Base-by-base conservation (phyloP, 768 basidiomycete species). In the Amanita polypyramis region DNA sequence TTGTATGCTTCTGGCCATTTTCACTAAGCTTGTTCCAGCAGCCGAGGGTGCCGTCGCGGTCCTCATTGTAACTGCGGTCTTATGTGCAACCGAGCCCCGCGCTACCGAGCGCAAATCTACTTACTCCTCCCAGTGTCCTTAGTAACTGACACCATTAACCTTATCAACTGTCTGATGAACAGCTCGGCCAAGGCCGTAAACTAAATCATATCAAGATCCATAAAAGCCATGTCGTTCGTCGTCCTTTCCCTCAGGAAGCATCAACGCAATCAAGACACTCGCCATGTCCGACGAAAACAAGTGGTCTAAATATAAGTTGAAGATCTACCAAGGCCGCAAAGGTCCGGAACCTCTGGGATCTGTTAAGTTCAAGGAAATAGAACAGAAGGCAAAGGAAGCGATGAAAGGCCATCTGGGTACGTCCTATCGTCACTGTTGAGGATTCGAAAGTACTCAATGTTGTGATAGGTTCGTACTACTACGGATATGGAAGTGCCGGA, bases 401-500 rank as follows among this genome's bases (percentile, higher is more conserved):
- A 67, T 81, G 53, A 80, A 80, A 56, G 67, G 79, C 47, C 63
- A 76, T 49, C 66, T 68, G 39, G 73, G 83, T 78, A 56, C 44
- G 73, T 48, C 23, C 11, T 17, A 43, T 19, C 23, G 7, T 17
- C 9, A 2, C n/a, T n/a, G 8, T 11, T 1, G n/a, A 2, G 25
- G 15, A 12, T n/a, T 33, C 12, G 21, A 27, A n/a, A 8, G 8
- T 5, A 15, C 27, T 35, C 5, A 43, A 19, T 14, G 20, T 25
- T 45, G 34, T 34, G 11, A 35, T 36, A 70, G 86, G 79, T 48
- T 63, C 85, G 7, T 93, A 81, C 65, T 69, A 78, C 65, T 93
- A 90, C 56, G 80, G 82, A 2, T 76, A 75, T 48, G 86, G 85
- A 35, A 86, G 78, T 52, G 89, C 90, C 8, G 91, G 90, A 1